phyloP scores from a whole-genome alignment of 2,329 filamentous ascomycete species.

The Paracorniculantispora psalliotae region DNA sequence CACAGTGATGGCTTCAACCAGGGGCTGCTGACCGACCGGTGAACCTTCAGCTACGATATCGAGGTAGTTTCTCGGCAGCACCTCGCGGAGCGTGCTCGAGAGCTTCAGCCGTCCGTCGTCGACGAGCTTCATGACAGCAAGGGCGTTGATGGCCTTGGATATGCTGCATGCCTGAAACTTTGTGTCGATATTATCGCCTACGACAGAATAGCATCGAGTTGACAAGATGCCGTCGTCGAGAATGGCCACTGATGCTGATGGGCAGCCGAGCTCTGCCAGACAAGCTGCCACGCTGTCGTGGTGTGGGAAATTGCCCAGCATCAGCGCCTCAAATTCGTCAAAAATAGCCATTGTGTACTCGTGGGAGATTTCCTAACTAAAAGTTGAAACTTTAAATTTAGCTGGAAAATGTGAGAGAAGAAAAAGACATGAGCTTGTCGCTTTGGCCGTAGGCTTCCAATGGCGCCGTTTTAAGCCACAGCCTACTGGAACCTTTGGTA shows the following conservation, averaged over 20 bases:
- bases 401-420: no score
- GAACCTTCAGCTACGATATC: slow-evolving; percentile 6
- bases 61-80: slow-evolving; percentile 13
- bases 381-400: no score
- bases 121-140: slow-evolving; percentile 16
- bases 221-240: slow-evolving; percentile 16
- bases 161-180: slow-evolving; percentile 20
- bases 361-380: no score
- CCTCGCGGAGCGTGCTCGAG: slow-evolving; percentile 6
- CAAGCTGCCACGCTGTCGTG: background rate
- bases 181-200: slow-evolving; percentile 14
- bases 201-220: slow-evolving; percentile 16
- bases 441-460: no score
- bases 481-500: no score
- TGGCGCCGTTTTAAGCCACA: no score
- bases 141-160: slow-evolving; percentile 16
- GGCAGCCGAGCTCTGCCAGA: slow-evolving; percentile 15
- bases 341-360: background rate
- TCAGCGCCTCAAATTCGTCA: background rate
- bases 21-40: background rate
- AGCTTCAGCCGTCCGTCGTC: slow-evolving; percentile 15
- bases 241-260: slow-evolving; percentile 16
- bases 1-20: slow-evolving; percentile 14
- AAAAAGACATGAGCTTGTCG: no score
- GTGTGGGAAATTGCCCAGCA: background rate